Base-by-base conservation (phyloP, 2,329 filamentous ascomycete species). In the Grosmannia penicillata region DNA sequence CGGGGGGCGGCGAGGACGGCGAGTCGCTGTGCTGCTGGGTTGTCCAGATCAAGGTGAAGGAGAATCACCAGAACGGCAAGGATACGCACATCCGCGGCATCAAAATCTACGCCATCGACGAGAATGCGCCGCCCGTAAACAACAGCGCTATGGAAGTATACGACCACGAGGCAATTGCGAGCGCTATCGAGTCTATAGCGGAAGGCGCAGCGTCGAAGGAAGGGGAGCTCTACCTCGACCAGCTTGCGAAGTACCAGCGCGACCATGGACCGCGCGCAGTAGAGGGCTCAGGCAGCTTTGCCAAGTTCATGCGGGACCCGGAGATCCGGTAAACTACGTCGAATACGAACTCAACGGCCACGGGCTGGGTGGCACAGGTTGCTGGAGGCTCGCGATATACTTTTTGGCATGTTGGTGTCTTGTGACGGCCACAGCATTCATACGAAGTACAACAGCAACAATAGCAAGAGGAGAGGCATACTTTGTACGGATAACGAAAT, bases 1-100 rank as follows among this genome's bases (percentile, higher is more conserved):
- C 63, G 0, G 71, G 70, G n/a, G 66, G 68, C 29, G 75, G 72
- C 33, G 67, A 66, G 34, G 76, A 75, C 51, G 80, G 71, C 29
- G 81, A 78, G 49, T 82, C 87, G 1, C 71, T 96, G 15, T 76
- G 87, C 43, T 86, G 83, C 14, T 94, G 89, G 61, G 75, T 96
- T 23, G 69, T 98, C 22, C 87, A 96, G 57, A 78, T 96, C 52
- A 78, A 82, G 48, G 79, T 98, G 35, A 72, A 89, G 37, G 91
- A 96, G 61, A 98, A 98, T 53, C 91, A 98, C 56, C 91, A 98
- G 60, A 98, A 98, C 56, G 91, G 91, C 46, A 98, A 98, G 57
- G 91, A 98, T 56, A 98, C 91, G n/a, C 91, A 98, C 64, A 71
- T 98, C 19, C 72, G 91, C 14, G 89, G 86, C 2, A 72, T 98